Evolutionary conservation across 495 filamentous ascomycete genomes (phyloP).

Genomic region (Daldinia vernicosa): DNA sequence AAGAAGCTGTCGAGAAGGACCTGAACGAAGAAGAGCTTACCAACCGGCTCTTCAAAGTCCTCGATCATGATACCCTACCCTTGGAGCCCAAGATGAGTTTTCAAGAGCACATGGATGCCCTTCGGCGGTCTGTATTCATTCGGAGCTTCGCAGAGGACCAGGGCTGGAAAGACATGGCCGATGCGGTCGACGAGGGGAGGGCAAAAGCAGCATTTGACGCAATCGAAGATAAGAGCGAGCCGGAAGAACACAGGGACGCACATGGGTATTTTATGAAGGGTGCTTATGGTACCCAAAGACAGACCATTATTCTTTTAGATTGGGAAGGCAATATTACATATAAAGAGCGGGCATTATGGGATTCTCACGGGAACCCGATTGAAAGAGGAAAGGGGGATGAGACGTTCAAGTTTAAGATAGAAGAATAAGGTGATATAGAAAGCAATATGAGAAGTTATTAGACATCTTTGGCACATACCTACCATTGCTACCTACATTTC

Average conservation of each 20-base stretch:
- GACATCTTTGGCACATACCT: background rate
- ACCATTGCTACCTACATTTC: background rate
- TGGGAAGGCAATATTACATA: slow-evolving; percentile 79
- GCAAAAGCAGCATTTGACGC: slow-evolving; percentile 44
- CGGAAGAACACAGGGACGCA: slow-evolving; percentile 35
- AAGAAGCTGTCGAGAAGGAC: slow-evolving; percentile 53
- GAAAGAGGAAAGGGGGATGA: slow-evolving; percentile 68
- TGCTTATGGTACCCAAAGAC: slow-evolving; percentile 91
- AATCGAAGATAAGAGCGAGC: slow-evolving; percentile 43
- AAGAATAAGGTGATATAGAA: slow-evolving; percentile 52
- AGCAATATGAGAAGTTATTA: background rate
- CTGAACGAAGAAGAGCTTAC: slow-evolving; percentile 71
- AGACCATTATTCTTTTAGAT: slow-evolving; percentile 85
- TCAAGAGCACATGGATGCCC: slow-evolving; percentile 72
- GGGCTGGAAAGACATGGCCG: slow-evolving; percentile 57
- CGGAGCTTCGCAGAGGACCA: slow-evolving; percentile 70
- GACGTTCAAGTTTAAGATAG: slow-evolving; percentile 70
- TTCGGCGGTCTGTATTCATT: slow-evolving; percentile 86
- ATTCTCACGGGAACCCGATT: slow-evolving; percentile 69
- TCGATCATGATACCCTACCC: slow-evolving; percentile 79
- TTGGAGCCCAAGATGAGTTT: slow-evolving; percentile 65
- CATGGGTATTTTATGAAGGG: slow-evolving; percentile 60
- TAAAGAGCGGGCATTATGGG: slow-evolving; percentile 84
- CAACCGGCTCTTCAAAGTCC: slow-evolving; percentile 71
- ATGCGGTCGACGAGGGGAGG: slow-evolving; percentile 62